Base-by-base conservation (phyloP, 1,284 basidiomycete genomes). In the Microstroma glucosiphilum region DNA sequence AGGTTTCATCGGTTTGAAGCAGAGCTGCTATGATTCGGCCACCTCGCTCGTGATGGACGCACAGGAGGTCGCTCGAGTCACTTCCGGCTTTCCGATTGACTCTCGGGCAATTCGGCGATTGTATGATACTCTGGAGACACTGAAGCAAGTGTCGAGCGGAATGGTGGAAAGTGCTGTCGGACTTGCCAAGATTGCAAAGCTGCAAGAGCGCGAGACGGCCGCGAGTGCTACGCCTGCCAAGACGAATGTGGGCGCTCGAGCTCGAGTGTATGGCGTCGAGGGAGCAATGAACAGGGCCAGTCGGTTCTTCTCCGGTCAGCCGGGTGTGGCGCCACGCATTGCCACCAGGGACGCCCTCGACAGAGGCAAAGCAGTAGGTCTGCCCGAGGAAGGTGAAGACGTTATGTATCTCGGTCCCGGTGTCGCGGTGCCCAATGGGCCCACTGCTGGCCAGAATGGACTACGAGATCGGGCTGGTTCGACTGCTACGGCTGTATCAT, bases 371-470 rank as follows among this genome's bases (percentile, higher is more conserved):
- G 43, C 17, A 4, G 21, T 21, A 13, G 69, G 54, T 46, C 60
- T 57, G 12, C 55, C 56, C 13, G 40, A 61, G 21, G 64, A 68
- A 19, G 69, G 67, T 17, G 60, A 61, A 41, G 70, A 69, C 21
- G 69, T 72, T 58, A 72, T 75, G 69, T 75, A 69, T 49, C 63
- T 72, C 13, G 71, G 71, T 11, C 73, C 73, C 19, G 73, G 70
- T 42, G 67, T 74, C 15, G 68, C 66, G 13, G 73, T 72, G 40
- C 72, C 72, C 9, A 72, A 73, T 40, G 72, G 72, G 0, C 70
- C 70, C 3, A 57, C 70, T 2, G 59, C 67, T 2, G 19, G 30
- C 43, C 65, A 26, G 65, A 63, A 13, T 2, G 25, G 61, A 49
- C 53, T 61, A 61, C 65, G 71, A 17, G 61, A 66, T 41, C 62